Evolutionary conservation across 1,284 basidiomycete genomes (phyloP).

Genomic region (Termitomyces sp.): DNA sequence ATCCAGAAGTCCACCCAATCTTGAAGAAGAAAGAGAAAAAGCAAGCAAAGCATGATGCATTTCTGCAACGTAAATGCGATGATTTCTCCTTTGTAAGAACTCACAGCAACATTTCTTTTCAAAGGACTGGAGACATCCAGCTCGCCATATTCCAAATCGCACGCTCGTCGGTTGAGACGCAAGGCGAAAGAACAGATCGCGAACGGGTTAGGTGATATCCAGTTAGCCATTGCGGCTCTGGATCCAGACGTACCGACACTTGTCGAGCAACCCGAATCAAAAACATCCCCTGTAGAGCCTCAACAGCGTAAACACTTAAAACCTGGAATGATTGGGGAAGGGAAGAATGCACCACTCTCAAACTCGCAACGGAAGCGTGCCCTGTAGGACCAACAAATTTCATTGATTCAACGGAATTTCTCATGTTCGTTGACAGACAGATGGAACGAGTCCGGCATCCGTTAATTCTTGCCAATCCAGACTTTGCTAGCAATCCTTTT

Average conservation of each 20-base stretch:
- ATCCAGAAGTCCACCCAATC: conserved; percentile 20
- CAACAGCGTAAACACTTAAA: conserved; percentile 23
- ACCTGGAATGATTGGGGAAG: conserved; percentile 63
- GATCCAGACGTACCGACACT: conserved; percentile 30
- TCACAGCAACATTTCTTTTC: not conserved
- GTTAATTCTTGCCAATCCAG: conserved; percentile 61
- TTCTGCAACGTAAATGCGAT: conserved; percentile 51
- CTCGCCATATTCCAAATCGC: conserved; percentile 71
- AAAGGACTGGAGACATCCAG: conserved; percentile 52
- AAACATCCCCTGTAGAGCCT: not conserved
- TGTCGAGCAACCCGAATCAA: not conserved
- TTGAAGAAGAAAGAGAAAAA: conserved; percentile 70
- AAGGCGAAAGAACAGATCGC: conserved; percentile 68
- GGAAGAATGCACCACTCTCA: conserved; percentile 56
- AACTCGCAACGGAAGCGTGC: conserved; percentile 63
- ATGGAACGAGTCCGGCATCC: conserved; percentile 67
- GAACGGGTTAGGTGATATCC: conserved; percentile 55
- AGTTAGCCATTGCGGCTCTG: conserved; percentile 49
- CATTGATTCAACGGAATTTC: not conserved
- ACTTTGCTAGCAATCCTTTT: conserved; percentile 70
- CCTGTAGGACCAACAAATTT: conserved; percentile 49
- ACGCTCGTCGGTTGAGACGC: conserved; percentile 64
- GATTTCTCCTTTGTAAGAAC: not conserved
- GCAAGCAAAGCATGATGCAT: conserved; percentile 59
- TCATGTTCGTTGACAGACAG: conserved; percentile 38